Conservation (phyloP, 2,329 filamentous ascomycete genomes). For the Aspergillus sp. region DNA sequence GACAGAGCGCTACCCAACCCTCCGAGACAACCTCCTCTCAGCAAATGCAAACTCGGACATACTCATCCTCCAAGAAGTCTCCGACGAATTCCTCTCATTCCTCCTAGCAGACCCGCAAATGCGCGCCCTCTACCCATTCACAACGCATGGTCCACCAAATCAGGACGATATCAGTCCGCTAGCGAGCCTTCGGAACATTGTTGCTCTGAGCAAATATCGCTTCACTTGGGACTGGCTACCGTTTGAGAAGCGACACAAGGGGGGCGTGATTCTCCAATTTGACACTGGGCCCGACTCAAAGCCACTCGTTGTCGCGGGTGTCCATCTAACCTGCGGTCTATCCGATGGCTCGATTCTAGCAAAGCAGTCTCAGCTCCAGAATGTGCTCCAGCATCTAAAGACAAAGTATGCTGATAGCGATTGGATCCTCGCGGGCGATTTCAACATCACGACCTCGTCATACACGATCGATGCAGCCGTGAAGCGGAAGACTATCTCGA, state of each 20-base stretch:
- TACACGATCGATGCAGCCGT: constrained; percentile 11
- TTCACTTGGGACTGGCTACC: constrained; percentile 16
- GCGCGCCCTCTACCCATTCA: constrained; percentile 5
- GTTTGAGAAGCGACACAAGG: constrained; percentile 15
- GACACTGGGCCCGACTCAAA: not conserved
- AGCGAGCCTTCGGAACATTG: constrained; percentile 14
- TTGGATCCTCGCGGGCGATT: constrained; percentile 15
- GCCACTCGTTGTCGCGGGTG: constrained; percentile 7
- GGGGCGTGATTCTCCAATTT: constrained; percentile 4
- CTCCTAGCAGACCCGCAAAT: constrained; percentile 6
- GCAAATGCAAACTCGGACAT: constrained; percentile 5
- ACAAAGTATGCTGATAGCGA: not conserved
- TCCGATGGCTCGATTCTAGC: constrained; percentile 11
- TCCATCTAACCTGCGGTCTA: constrained; percentile 17
- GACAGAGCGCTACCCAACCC: constrained; percentile 9
- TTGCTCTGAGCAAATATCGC: constrained; percentile 9
- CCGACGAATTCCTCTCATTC: constrained; percentile 14
- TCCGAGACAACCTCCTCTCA: constrained; percentile 6
- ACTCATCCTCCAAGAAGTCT: constrained; percentile 13
- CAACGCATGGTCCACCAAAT: constrained; percentile 13
- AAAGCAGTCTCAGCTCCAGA: constrained; percentile 12
- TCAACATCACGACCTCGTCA: constrained; percentile 16
- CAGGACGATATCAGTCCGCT: constrained; percentile 10
- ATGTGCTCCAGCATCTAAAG: constrained; percentile 1
- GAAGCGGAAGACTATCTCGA: constrained; percentile 13